phyloP scores from a whole-genome alignment of 768 basidiomycete genomes.

The Tephrocybe sp. region DNA sequence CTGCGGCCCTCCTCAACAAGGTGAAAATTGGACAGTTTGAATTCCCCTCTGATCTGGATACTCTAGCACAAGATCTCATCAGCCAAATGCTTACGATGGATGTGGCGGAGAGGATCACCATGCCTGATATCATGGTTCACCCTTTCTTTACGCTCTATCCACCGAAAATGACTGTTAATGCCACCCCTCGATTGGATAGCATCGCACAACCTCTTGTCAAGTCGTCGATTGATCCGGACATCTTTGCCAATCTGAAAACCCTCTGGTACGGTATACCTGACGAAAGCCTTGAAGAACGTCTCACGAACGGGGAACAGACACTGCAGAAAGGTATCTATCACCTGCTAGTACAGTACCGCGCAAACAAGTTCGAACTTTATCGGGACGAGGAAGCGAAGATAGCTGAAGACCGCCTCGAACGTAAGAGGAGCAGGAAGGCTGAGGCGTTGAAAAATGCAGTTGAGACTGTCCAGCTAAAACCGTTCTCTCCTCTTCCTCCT shows the following conservation, averaged over 20 bases:
- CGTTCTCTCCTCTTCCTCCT: slow-evolving; percentile 45
- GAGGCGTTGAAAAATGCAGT: slow-evolving; percentile 25
- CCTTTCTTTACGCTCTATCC: slow-evolving; percentile 70
- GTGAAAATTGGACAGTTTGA: slow-evolving; percentile 73
- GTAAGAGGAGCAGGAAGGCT: slow-evolving; percentile 32
- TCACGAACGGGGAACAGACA: slow-evolving; percentile 68
- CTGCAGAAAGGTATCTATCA: slow-evolving; percentile 98
- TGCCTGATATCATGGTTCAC: slow-evolving; percentile 76
- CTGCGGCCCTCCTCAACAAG: slow-evolving; percentile 73
- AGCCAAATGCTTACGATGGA: slow-evolving; percentile 79
- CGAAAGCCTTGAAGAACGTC: slow-evolving; percentile 65
- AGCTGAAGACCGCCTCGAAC: slow-evolving; percentile 34
- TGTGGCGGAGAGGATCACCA: slow-evolving; percentile 73
- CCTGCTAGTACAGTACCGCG: slow-evolving; percentile 82
- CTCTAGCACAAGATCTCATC: slow-evolving; percentile 75
- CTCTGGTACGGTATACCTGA: slow-evolving; percentile 88
- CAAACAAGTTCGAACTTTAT: slow-evolving; percentile 69
- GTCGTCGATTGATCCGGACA: slow-evolving; percentile 79
- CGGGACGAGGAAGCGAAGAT: slow-evolving; percentile 65
- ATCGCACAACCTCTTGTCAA: slow-evolving; percentile 69
- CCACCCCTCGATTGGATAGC: slow-evolving; percentile 61
- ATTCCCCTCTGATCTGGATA: slow-evolving; percentile 72
- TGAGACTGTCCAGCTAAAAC: slow-evolving; percentile 23
- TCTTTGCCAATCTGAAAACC: slow-evolving; percentile 86
- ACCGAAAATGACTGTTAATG: slow-evolving; percentile 40